Conservation (phyloP, 495 filamentous ascomycete genomes). For the Tricharina praecox region DNA sequence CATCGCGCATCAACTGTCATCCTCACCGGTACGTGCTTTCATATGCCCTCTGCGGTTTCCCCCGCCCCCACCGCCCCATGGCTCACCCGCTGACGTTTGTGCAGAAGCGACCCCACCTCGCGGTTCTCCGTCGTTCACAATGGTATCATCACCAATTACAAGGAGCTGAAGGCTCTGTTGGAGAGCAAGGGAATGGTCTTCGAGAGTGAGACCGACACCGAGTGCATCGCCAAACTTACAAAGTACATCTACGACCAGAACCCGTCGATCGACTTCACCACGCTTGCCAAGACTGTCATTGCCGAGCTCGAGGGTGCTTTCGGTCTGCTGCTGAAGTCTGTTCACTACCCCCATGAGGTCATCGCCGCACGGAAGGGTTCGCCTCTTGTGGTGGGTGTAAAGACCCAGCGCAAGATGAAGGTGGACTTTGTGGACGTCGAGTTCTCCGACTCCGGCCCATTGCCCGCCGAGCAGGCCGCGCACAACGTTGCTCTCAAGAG, state of each 20-base stretch:
- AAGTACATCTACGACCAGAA: constrained; percentile 97
- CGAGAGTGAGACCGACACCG: constrained; percentile 97
- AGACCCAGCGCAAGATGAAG: constrained; percentile 97
- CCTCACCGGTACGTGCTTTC: constrained; percentile 63
- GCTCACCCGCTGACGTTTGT: no score
- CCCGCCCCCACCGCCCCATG: no score
- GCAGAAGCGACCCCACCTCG: constrained; percentile 58
- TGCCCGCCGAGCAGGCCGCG: constrained; percentile 85
- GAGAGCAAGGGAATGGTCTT: constrained; percentile 92
- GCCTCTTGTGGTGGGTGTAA: constrained; percentile 85
- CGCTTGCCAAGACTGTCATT: constrained; percentile 90
- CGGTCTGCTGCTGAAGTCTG: constrained; percentile 88
- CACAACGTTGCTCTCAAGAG: constrained; percentile 88
- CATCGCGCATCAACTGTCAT: constrained; percentile 90
- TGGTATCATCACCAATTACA: constrained; percentile 99
- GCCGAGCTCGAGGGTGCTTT: constrained; percentile 97
- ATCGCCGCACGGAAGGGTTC: constrained; percentile 97
- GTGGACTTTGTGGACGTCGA: constrained; percentile 99
- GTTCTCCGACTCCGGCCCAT: constrained; percentile 68
- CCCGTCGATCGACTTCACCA: constrained; percentile 86
- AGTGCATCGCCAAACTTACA: constrained; percentile 95
- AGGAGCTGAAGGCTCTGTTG: constrained; percentile 87
- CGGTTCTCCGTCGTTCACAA: constrained; percentile 97
- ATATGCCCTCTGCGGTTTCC: background rate
- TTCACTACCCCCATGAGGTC: constrained; percentile 95